Conservation (phyloP, 305 asterid species). For the Solanum chacoense region DNA sequence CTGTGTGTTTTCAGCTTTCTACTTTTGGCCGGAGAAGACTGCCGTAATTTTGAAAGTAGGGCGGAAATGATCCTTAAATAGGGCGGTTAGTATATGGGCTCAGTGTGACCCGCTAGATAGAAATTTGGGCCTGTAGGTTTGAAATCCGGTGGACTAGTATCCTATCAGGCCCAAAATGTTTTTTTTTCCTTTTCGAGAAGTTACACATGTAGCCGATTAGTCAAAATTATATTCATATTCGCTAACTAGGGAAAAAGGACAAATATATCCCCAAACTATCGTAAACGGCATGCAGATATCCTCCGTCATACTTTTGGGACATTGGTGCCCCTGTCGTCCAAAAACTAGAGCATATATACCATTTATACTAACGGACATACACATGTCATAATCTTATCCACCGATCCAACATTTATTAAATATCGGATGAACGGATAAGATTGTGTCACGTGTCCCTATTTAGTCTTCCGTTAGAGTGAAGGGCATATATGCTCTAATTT, state of each 20-base stretch:
- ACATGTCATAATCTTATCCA: too few relatives aligned
- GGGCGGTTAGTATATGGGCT: background rate
- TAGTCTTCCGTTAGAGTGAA: too few relatives aligned
- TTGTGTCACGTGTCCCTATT: too few relatives aligned
- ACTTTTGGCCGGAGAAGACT: background rate
- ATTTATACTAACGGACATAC: too few relatives aligned
- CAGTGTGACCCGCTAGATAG: background rate
- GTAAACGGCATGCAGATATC: too few relatives aligned
- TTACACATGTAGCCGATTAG: background rate
- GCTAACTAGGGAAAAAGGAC: background rate
- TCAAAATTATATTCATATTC: background rate
- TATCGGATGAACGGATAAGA: too few relatives aligned
- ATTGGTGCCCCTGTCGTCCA: too few relatives aligned
- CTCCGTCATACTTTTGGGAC: too few relatives aligned
- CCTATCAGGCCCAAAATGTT: background rate
- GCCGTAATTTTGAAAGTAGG: background rate
- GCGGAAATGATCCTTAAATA: background rate
- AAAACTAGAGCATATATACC: too few relatives aligned
- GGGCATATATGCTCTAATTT: too few relatives aligned
- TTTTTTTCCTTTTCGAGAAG: background rate
- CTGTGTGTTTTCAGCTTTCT: background rate
- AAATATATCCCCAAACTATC: too few relatives aligned
- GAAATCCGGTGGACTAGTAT: background rate
- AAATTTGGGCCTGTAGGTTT: background rate
- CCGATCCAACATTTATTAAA: too few relatives aligned